Conservation (phyloP, 805 yeast genomes). For the Novakomyces olei region DNA sequence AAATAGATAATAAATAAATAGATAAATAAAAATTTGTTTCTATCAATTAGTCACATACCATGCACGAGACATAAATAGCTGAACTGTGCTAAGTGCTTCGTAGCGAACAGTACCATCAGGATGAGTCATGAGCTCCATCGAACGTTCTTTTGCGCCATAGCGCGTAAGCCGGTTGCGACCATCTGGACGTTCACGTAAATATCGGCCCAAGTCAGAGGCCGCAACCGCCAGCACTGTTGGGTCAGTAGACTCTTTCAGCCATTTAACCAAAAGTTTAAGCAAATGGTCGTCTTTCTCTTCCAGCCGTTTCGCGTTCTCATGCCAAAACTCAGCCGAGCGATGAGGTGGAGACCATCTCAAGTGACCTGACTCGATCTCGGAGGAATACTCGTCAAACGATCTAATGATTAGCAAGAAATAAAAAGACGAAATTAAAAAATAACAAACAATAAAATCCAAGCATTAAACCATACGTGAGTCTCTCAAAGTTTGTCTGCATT, state of each 20-base stretch:
- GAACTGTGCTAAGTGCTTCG: slow-evolving; percentile 92
- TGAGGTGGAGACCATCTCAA: slow-evolving; percentile 87
- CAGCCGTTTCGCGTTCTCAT: slow-evolving; percentile 40
- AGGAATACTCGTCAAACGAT: slow-evolving; percentile 79
- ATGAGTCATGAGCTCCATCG: slow-evolving; percentile 66
- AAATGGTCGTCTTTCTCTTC: slow-evolving; percentile 58
- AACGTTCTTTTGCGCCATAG: slow-evolving; percentile 45
- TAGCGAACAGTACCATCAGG: slow-evolving; percentile 73
- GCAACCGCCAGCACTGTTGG: slow-evolving; percentile 30
- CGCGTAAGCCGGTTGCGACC: slow-evolving; percentile 31
- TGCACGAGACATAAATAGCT: slow-evolving; percentile 36
- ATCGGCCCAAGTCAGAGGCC: slow-evolving; percentile 41
- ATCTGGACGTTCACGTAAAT: slow-evolving; percentile 42
- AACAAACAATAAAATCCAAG: no score
- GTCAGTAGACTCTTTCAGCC: slow-evolving; percentile 15
- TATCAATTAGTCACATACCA: no score
- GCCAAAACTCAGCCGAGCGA: slow-evolving; percentile 71
- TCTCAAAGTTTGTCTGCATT: slow-evolving; percentile 51
- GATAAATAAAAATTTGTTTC: no score
- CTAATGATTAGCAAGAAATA: no score
- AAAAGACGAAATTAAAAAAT: no score
- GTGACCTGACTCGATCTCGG: slow-evolving; percentile 58
- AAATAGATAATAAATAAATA: no score
- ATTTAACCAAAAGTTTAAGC: slow-evolving; percentile 34
- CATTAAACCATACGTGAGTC: slow-evolving; percentile 68